phyloP scores from a whole-genome alignment of 2,329 filamentous ascomycete genomes.

The Metarhizium rileyi region DNA sequence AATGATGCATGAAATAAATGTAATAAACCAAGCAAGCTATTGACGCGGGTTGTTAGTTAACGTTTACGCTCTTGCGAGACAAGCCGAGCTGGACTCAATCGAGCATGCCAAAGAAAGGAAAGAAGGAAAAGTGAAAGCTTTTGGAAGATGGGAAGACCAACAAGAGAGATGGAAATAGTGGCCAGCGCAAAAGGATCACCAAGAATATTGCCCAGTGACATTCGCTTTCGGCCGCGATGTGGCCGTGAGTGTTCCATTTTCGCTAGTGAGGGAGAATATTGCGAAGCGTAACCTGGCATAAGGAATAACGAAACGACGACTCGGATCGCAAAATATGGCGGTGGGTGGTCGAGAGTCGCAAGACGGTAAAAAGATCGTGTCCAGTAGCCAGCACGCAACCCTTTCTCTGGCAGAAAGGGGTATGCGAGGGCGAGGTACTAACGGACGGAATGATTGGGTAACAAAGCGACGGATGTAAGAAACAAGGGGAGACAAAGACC shows the following conservation, averaged over 20 bases:
- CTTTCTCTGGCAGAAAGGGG: background rate
- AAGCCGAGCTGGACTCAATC: background rate
- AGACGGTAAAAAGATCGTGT: background rate
- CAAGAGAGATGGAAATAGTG: conserved; percentile 82
- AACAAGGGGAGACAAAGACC: background rate
- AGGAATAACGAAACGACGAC: conserved; percentile 22
- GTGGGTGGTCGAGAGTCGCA: background rate
- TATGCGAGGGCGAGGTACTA: background rate
- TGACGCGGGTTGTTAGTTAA: background rate
- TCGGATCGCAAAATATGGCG: background rate
- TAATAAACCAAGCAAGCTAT: conserved; percentile 90
- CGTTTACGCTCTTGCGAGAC: background rate
- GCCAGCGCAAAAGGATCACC: conserved; percentile 94
- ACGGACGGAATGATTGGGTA: background rate
- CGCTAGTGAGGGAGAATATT: conserved; percentile 62
- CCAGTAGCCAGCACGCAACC: background rate
- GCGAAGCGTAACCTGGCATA: conserved; percentile 69
- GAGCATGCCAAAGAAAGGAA: background rate
- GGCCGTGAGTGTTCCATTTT: conserved; percentile 69
- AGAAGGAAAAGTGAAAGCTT: background rate
- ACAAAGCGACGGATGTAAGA: background rate
- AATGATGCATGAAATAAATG: conserved; percentile 79
- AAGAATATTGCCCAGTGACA: conserved; percentile 68
- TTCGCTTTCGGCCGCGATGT: conserved; percentile 51
- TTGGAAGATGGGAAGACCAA: conserved; percentile 38